Evolutionary conservation across 192 early-diverging fungal genomes (phyloP).

Genomic region (Linnemannia schmuckeri): DNA sequence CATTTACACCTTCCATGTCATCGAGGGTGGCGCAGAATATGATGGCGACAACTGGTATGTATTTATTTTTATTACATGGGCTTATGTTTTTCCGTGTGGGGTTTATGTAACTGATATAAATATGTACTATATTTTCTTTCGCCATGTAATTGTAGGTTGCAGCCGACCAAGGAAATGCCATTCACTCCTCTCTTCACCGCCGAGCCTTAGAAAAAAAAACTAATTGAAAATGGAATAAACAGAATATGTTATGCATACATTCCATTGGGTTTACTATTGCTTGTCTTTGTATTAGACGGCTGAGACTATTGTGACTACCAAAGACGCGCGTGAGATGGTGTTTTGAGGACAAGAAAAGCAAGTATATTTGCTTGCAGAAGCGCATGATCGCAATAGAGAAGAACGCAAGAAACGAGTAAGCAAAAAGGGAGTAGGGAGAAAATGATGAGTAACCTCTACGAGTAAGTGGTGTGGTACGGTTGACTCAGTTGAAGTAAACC

Average conservation of each 20-base stretch:
- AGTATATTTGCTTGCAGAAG: too few relatives aligned
- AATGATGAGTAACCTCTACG: too few relatives aligned
- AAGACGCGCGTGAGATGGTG: too few relatives aligned
- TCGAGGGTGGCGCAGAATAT: slow-evolving; percentile 83
- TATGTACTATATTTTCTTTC: not conserved
- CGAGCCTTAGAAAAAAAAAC: not conserved
- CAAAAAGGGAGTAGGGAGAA: too few relatives aligned
- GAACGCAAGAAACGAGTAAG: too few relatives aligned
- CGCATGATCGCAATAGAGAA: too few relatives aligned
- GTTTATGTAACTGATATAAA: not conserved
- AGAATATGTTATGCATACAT: not conserved
- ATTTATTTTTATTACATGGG: not conserved
- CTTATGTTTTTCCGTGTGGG: not conserved
- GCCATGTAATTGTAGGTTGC: slow-evolving; percentile 30
- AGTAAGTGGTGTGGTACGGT: too few relatives aligned
- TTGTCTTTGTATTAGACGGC: too few relatives aligned
- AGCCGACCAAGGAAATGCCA: slow-evolving; percentile 56
- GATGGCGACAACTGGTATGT: slow-evolving; percentile 86
- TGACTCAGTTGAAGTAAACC: too few relatives aligned
- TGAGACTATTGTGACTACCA: too few relatives aligned
- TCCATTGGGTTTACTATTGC: not conserved
- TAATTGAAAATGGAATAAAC: not conserved
- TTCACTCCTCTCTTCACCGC: slow-evolving; percentile 50
- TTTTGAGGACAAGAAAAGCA: too few relatives aligned
- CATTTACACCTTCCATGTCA: slow-evolving; percentile 96